These are phyloP conservation scores for Geranium incanum DNA, from an alignment of 441 rosid genomes.

Conservation along the genomic window DNA sequence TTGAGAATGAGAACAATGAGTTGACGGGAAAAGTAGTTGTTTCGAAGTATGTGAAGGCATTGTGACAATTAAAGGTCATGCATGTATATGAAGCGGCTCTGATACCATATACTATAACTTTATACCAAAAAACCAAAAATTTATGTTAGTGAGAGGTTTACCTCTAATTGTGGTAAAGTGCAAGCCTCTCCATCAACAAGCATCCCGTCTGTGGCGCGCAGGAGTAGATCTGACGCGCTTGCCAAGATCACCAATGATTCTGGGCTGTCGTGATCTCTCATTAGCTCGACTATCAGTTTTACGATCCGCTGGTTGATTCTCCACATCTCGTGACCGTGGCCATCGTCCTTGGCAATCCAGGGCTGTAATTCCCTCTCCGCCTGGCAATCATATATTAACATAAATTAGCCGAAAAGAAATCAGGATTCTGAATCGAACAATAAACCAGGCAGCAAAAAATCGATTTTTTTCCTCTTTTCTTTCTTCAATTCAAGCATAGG, in stretches of 20 bases:
- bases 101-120: neutral
- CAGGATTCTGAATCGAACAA: constrained; percentile 7
- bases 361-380: constrained; percentile 97
- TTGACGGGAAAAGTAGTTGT: neutral
- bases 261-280: constrained; percentile 84
- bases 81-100: neutral
- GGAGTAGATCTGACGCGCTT: constrained; percentile 90
- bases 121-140: neutral
- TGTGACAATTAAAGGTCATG: neutral
- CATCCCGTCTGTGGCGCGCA: constrained; percentile 96
- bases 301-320: constrained; percentile 89
- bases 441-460: neutral
- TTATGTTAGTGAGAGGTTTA: constrained; percentile 18
- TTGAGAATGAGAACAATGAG: neutral
- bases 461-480: neutral
- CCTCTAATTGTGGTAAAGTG: constrained; percentile 95
- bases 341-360: constrained; percentile 96
- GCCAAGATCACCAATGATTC: constrained; percentile 87
- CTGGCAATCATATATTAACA: constrained; percentile 36
- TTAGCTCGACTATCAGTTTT: constrained; percentile 78
- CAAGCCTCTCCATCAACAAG: constrained; percentile 99
- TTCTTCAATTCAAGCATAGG: neutral
- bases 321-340: constrained; percentile 92
- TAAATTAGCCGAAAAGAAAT: constrained; percentile 10
- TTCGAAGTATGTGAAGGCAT: neutral